A percentile compares a stretch with the other conserved stretches of the same genome.
These are phyloP conservation scores for Talaromyces liani DNA, from an alignment of 495 filamentous ascomycete species.

Conservation along the genomic window DNA sequence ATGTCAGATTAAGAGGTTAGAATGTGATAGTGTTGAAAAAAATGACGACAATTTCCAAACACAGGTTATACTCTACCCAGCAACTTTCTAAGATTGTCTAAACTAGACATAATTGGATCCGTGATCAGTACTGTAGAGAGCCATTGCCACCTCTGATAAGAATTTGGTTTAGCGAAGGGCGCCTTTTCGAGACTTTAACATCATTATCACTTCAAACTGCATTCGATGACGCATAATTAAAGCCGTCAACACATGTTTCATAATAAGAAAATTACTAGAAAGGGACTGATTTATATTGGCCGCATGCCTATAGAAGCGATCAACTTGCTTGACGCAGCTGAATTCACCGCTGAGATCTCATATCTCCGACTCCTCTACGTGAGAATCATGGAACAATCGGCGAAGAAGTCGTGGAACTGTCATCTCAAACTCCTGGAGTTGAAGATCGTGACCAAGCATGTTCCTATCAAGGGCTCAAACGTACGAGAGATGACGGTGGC, in stretches of 20 bases:
- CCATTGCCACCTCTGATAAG: neutral
- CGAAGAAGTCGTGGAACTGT: neutral
- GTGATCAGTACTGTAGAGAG: neutral
- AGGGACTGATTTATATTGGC: no score
- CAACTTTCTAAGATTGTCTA: neutral
- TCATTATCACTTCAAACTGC: no score
- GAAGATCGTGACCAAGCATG: no score
- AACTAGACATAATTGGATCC: neutral
- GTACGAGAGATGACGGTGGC: no score
- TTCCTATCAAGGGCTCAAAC: no score
- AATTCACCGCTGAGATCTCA: neutral
- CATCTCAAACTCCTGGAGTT: neutral
- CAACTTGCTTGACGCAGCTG: neutral
- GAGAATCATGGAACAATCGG: neutral
- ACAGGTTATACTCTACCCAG: neutral
- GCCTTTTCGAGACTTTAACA: no score
- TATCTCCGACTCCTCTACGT: neutral
- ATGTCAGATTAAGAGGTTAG: neutral
- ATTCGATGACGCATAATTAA: no score
- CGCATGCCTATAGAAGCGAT: neutral
- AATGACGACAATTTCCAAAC: neutral
- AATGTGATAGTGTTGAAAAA: neutral
- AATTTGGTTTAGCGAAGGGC: no score
- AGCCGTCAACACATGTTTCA: no score
- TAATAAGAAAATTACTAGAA: no score